Conservation (phyloP, 2,329 filamentous ascomycete species). For the Sporothrix brasiliensis region DNA sequence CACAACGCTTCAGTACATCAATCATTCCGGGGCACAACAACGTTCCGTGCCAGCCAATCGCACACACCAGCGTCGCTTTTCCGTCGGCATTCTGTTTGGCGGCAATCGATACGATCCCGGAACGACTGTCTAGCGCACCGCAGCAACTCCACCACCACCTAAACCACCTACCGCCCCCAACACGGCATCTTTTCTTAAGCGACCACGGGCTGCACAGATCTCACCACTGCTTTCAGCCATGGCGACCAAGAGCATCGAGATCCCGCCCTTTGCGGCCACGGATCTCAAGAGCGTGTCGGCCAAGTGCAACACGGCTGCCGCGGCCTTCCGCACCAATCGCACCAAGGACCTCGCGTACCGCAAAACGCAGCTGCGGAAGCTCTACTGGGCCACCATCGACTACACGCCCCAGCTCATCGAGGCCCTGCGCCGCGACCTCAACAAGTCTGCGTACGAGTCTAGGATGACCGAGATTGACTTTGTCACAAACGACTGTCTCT, state of each 20-base stretch:
- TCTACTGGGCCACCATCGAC: conserved; percentile 92
- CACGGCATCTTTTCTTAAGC: not conserved
- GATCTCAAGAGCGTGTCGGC: conserved; percentile 66
- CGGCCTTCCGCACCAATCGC: conserved; percentile 75
- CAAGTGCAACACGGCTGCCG: conserved; percentile 62
- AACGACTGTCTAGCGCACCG: not conserved
- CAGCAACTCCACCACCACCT: not conserved
- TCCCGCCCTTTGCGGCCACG: conserved; percentile 61
- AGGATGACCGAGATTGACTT: conserved; percentile 75
- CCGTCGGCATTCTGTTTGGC: conserved; percentile 16
- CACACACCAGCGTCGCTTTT: not conserved
- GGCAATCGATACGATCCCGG: too few species aligned
- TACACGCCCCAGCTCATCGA: conserved; percentile 71
- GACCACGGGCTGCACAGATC: not conserved
- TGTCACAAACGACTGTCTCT: conserved; percentile 79
- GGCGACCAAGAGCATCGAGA: conserved; percentile 41
- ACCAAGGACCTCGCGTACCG: conserved; percentile 84
- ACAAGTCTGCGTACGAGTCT: conserved; percentile 76
- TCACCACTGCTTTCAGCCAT: conserved; percentile 39
- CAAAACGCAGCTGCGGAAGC: conserved; percentile 81
- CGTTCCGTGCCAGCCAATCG: not conserved
- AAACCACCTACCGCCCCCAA: not conserved
- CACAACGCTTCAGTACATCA: not conserved
- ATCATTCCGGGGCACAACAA: not conserved
- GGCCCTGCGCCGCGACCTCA: conserved; percentile 75